Evolutionary conservation across 768 basidiomycete genomes (phyloP), one percentile per base, ranked within the genome.

Genomic region (Naganishia onofrii): DNA sequence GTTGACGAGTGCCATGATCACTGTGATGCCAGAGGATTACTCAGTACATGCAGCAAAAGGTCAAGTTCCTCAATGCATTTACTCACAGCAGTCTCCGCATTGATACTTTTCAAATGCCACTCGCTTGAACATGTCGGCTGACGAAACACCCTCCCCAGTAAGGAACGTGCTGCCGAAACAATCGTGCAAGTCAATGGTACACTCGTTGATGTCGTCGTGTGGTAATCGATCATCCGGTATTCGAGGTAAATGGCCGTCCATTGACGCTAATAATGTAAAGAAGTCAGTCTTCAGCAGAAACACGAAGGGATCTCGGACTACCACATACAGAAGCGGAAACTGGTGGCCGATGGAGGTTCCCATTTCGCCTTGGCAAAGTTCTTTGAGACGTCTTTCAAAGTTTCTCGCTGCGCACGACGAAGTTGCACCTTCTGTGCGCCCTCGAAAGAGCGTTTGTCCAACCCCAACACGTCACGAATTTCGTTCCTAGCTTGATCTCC

Each of bases 81-180:
- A 68, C 71, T 68, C 32, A 71, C 67, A 66, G 58, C 79, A 80
- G 66, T 80, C 78, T 12, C 78, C 79, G 48, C 79, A 80, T n/a
- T 68, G 32, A 8, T 77, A 76, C 21, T 74, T 23, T 3, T 42
- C 70, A 54, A 80, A 80, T n/a, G 78, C 58, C 15, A 80, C 15
- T 21, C 68, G 68, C 53, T 73, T 74, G 76, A 79, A 80, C 32
- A 78, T 76, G n/a, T 73, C 75, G 17, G 57, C 54, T 0, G 79
- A 73, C 2, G 28, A n/a, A 23, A 72, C 42, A 19, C 44, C 31
- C 4, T 46, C 42, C 10, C 71, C 71, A 36, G 26, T 15, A 6
- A 58, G 7, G 42, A 72, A 72, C 21, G 17, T 48, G 7, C 29
- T 42, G 8, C 71, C 68, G 38, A 72, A 69, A 52, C 71, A 72